These are phyloP conservation scores for Moringa oleifera DNA, from an alignment of 345 rosid species.

Conservation along the genomic window DNA sequence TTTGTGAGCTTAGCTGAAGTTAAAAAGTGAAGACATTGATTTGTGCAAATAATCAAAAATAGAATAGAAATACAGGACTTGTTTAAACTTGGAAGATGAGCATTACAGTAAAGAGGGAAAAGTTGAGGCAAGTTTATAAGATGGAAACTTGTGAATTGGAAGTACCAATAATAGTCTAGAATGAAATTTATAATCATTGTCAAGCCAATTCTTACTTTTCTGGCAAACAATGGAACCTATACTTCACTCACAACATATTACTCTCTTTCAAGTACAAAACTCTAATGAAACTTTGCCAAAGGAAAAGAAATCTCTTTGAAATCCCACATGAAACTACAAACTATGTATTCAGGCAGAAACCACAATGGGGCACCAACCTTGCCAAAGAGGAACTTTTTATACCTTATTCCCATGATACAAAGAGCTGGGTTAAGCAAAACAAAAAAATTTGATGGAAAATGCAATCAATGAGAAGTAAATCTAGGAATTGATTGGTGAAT, in stretches of 20 bases:
- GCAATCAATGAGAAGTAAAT: constrained; percentile 12
- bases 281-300: too few relatives aligned
- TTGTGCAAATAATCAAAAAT: too few relatives aligned
- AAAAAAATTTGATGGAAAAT: constrained; percentile 11
- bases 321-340: not conserved
- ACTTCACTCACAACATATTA: too few relatives aligned
- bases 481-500: constrained; percentile 6
- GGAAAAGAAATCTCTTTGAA: too few relatives aligned
- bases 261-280: not conserved
- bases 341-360: constrained; percentile 21
- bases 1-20: too few relatives aligned
- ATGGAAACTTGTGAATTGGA: too few relatives aligned
- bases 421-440: constrained; percentile 11
- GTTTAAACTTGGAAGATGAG: too few relatives aligned
- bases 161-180: not conserved
- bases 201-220: not conserved
- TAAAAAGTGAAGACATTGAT: too few relatives aligned
- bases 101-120: too few relatives aligned
- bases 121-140: too few relatives aligned
- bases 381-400: constrained; percentile 7
- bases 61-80: too few relatives aligned
- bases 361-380: constrained; percentile 2
- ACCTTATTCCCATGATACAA: constrained; percentile 23
- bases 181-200: not conserved
- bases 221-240: not conserved